Evolutionary conservation across 78 protist species (phyloP), one percentile per base, ranked within the genome.

Genomic region (Dictyostelium firmibasis): DNA sequence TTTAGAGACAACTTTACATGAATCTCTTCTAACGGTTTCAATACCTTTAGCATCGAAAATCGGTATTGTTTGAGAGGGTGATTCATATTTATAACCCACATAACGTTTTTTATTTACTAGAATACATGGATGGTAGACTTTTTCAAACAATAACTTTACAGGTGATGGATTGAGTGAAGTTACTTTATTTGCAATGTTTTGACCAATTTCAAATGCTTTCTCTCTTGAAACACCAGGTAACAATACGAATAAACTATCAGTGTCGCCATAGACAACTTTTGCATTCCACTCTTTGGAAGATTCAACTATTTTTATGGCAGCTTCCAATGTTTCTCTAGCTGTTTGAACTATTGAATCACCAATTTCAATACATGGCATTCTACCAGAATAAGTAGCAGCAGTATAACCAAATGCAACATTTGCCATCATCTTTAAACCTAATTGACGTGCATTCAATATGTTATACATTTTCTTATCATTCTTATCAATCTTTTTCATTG

Each of bases 371-470:
- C 99, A 97, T 10, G 99, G 99, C 99, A 99, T 99, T 1, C 99
- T 86, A 0, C 99, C 99, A 8, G 97, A 77, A 77, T 96, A 98
- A 11, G 96, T 79, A 0, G 99, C 99, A 0, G 98, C 67, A 1
- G 99, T 97, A 85, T 99, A 99, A 1, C 99, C 99, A 92, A 98
- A 99, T 18, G 99, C 97, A 57, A 99, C 99, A 92, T 99, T 99
- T 33, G 99, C 99, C 38, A 99, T 86, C 92, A 99, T 43, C 92
- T 99, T 99, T 64, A 99, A 86, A 7, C 98, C 99, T 13, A 97
- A 60, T 93, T 99, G 99, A 13, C 98, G 31, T 0, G 99, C 97
- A 64, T 99, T 82, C 27, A 99, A 79, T 25, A 88, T 79, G 18
- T 95, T 83, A 2, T 60, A 70, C 50, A 86, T 83, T 14, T 38